phyloP scores from a whole-genome alignment of 805 yeast species.

The Peterozyma toletana region DNA sequence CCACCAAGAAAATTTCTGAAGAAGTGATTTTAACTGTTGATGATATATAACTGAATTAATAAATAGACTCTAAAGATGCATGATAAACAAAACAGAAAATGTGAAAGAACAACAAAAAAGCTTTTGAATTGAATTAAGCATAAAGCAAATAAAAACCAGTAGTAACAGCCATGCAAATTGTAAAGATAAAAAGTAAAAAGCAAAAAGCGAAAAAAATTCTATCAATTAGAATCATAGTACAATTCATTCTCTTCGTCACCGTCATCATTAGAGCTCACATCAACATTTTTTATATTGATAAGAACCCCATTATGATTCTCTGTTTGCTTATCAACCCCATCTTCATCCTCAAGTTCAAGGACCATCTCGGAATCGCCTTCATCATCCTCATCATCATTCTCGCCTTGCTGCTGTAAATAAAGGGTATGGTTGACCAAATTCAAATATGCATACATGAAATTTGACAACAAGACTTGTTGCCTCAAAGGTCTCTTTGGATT shows the following conservation, averaged over 20 bases:
- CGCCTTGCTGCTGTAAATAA: constrained; percentile 59
- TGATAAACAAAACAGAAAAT: background rate
- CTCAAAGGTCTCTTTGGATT: constrained; percentile 86
- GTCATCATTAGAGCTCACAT: too few relatives aligned
- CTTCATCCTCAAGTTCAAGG: background rate
- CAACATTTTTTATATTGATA: too few relatives aligned
- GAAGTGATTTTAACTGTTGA: background rate
- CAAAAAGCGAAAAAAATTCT: too few relatives aligned
- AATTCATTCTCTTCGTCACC: too few relatives aligned
- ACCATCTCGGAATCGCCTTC: background rate
- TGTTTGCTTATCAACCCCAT: background rate
- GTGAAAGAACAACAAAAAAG: background rate
- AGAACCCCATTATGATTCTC: too few relatives aligned
- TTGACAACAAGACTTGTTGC: constrained; percentile 88
- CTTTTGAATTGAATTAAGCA: background rate
- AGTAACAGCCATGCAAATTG: too few relatives aligned
- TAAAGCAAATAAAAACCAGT: too few relatives aligned
- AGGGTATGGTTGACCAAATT: constrained; percentile 89
- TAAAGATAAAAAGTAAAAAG: too few relatives aligned
- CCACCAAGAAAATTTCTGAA: constrained; percentile 27
- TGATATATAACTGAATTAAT: background rate
- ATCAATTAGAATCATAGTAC: too few relatives aligned
- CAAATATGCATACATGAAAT: constrained; percentile 96
- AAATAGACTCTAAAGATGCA: background rate
- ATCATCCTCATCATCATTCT: constrained; percentile 14